A percentile compares a stretch with the other conserved stretches of the same genome.
These are phyloP conservation scores for Monosporascus sp. DNA, from an alignment of 2,329 filamentous ascomycete species.

Conservation along the genomic window DNA sequence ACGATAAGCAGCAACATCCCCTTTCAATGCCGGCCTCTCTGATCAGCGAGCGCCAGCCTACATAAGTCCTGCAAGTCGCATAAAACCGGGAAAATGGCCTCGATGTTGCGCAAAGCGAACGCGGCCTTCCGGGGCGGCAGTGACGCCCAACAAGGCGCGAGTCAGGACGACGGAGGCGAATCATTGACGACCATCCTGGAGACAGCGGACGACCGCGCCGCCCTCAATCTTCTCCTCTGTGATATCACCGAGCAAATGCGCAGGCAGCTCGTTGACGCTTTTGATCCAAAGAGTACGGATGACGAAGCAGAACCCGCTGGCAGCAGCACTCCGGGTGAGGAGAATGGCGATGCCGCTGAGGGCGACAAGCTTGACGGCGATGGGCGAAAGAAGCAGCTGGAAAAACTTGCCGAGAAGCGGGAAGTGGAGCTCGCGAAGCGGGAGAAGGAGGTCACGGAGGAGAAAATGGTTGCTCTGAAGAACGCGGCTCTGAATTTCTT, in stretches of 20 bases:
- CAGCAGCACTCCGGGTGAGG: not conserved
- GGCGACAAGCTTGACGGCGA: conserved; percentile 2
- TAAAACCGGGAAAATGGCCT: conserved; percentile 11
- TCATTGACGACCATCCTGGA: conserved; percentile 21
- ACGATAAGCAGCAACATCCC: too few species aligned
- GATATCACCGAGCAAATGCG: conserved; percentile 23
- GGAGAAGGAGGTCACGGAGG: conserved; percentile 20
- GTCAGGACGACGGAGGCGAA: conserved; percentile 17
- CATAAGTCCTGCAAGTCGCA: not conserved
- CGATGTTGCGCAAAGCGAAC: conserved; percentile 19
- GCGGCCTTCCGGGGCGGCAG: conserved; percentile 11
- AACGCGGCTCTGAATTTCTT: conserved; percentile 21
- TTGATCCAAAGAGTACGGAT: conserved; percentile 18
- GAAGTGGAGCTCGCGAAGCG: conserved; percentile 15
- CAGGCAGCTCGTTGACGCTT: conserved; percentile 14
- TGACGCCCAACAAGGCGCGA: conserved; percentile 6
- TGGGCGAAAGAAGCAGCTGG: conserved; percentile 3
- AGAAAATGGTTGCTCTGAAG: conserved; percentile 21
- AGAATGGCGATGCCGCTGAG: not conserved
- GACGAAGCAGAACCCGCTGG: conserved; percentile 1
- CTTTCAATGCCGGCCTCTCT: not conserved
- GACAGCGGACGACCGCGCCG: conserved; percentile 18
- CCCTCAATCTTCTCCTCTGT: conserved; percentile 21
- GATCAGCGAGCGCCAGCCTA: not conserved
- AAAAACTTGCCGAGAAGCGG: conserved; percentile 13